Percentiles rank a stretch among this genome's conserved stretches.
These are phyloP conservation scores for Amaranthus palmeri DNA, from an alignment of 148 eudicot genomes.

Conservation along the genomic window DNA sequence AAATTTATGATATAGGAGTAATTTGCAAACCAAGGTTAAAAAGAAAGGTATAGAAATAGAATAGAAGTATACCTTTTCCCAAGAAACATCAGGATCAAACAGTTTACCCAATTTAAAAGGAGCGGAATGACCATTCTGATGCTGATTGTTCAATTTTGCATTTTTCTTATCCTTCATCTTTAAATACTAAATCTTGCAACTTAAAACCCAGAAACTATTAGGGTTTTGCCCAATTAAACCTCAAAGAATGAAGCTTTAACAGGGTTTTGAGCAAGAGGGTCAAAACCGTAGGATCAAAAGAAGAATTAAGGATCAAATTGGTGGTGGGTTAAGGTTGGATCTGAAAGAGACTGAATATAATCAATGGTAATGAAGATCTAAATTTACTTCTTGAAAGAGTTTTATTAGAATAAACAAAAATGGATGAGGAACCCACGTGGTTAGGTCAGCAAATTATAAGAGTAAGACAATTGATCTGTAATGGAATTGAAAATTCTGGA, in stretches of 20 bases:
- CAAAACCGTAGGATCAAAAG: not conserved
- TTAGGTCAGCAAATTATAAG: not conserved
- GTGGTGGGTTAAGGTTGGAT: slow-evolving; percentile 22
- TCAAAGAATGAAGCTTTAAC: not conserved
- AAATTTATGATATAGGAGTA: not conserved
- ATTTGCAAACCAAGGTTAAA: not conserved
- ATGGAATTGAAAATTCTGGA: not conserved
- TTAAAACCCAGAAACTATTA: not conserved
- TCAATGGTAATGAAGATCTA: slow-evolving; percentile 3
- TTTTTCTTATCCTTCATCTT: slow-evolving; percentile 65
- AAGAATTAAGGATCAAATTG: slow-evolving; percentile 1
- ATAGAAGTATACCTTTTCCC: slow-evolving; percentile 70
- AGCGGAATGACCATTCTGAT: slow-evolving; percentile 63
- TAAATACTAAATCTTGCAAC: not conserved
- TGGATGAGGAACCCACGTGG: slow-evolving; percentile 17
- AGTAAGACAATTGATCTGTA: not conserved
- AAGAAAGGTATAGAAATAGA: not conserved
- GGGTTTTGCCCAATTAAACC: slow-evolving; percentile 6
- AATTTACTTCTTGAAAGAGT: not conserved
- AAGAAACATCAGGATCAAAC: slow-evolving; percentile 88
- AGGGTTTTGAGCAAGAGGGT: slow-evolving; percentile 7
- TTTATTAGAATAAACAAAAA: not conserved
- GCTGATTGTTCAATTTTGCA: slow-evolving; percentile 37
- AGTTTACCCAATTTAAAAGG: slow-evolving; percentile 71
- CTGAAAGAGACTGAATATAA: slow-evolving; percentile 11